Percentiles rank a stretch among this genome's conserved stretches.
Conservation (phyloP, 768 basidiomycete genomes). For the Auricularia auricula-judae region DNA sequence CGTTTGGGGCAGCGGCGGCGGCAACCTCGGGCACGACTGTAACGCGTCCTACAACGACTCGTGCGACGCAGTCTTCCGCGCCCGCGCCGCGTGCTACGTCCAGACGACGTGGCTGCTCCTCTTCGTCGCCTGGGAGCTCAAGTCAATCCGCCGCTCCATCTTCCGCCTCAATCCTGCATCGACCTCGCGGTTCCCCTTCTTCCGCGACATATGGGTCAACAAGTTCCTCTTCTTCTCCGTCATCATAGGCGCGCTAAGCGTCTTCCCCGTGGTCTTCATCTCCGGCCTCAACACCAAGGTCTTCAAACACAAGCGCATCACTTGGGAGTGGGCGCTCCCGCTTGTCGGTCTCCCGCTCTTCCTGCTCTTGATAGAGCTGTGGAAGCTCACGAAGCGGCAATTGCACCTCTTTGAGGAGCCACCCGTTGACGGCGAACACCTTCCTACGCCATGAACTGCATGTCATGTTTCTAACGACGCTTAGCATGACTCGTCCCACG, state of each 20-base stretch:
- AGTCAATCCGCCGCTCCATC: slow-evolving; percentile 14
- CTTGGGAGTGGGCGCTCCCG: slow-evolving; percentile 27
- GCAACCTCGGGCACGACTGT: slow-evolving; percentile 20
- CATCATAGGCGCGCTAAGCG: slow-evolving; percentile 23
- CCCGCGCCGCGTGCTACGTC: slow-evolving; percentile 24
- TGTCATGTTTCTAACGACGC: no score
- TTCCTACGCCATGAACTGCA: not conserved
- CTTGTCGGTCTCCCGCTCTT: slow-evolving; percentile 17
- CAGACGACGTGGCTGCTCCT: slow-evolving; percentile 9
- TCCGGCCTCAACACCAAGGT: slow-evolving; percentile 21
- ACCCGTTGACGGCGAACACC: not conserved
- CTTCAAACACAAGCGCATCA: slow-evolving; percentile 22
- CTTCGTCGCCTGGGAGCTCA: slow-evolving; percentile 16
- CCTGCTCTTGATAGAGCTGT: slow-evolving; percentile 9
- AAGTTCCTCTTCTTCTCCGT: slow-evolving; percentile 7
- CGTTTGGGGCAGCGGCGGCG: slow-evolving; percentile 19
- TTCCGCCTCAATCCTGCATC: slow-evolving; percentile 15
- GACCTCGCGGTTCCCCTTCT: not conserved
- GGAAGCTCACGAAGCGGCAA: slow-evolving; percentile 4
- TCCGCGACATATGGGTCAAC: slow-evolving; percentile 6
- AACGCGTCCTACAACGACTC: slow-evolving; percentile 19
- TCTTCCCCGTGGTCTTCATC: slow-evolving; percentile 23
- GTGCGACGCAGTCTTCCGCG: slow-evolving; percentile 25
- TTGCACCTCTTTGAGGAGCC: not conserved
- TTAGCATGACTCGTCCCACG: no score